A percentile compares a stretch with the other conserved stretches of the same genome.
phyloP scores from a whole-genome alignment of 228 moss, liverwort and hornwort genomes.

The Sphagnum magellanicum region DNA sequence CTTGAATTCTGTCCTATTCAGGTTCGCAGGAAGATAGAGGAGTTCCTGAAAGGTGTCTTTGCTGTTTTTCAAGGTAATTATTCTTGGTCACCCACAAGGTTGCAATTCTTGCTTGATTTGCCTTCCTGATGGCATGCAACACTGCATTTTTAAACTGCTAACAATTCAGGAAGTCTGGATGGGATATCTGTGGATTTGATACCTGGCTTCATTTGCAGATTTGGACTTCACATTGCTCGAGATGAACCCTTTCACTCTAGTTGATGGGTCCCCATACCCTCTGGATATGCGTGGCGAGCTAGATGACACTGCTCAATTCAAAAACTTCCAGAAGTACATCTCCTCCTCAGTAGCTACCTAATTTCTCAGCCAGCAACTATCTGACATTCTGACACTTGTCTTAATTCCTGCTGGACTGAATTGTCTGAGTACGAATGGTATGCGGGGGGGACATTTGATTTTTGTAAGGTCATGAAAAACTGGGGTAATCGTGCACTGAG shows the following conservation, averaged over 20 bases:
- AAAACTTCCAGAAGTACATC: conserved; percentile 82
- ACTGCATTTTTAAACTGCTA: no score
- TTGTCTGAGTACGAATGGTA: no score
- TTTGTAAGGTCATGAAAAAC: neutral
- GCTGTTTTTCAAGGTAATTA: conserved; percentile 62
- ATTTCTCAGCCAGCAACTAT: neutral
- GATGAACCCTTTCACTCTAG: conserved; percentile 94
- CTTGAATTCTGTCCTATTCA: conserved; percentile 13
- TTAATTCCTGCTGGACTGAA: no score
- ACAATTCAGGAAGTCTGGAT: no score
- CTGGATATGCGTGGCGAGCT: conserved; percentile 85
- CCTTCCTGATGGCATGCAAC: neutral
- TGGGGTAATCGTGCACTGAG: neutral
- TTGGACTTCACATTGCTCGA: conserved; percentile 95
- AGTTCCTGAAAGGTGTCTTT: conserved; percentile 69
- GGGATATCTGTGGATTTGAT: no score
- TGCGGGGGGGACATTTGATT: neutral
- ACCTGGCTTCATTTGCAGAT: conserved; percentile 29
- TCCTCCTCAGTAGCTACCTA: neutral
- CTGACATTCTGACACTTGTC: no score
- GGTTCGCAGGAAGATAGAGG: conserved; percentile 70
- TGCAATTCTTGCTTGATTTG: neutral
- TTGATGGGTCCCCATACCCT: conserved; percentile 67
- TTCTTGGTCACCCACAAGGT: neutral
- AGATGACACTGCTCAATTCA: conserved; percentile 95